A percentile compares a stretch with the other conserved stretches of the same genome.
Evolutionary conservation across 352 stramenopile genomes (phyloP).

Genomic region (Globisporangium abappressorium): DNA sequence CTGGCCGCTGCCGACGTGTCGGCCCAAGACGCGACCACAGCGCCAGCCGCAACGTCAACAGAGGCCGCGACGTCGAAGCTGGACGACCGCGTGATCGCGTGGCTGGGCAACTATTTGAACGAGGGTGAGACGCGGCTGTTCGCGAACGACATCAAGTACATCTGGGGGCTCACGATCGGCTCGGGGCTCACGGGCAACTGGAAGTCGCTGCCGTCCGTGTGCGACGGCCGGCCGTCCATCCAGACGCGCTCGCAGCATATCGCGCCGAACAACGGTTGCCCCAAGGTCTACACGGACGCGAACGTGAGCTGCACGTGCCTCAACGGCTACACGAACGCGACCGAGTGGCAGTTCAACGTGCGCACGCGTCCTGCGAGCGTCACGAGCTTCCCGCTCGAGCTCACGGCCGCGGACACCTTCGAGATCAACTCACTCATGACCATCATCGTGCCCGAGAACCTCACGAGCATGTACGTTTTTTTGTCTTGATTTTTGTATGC

Average conservation of each 20-base stretch:
- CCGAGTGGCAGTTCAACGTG: constrained; percentile 46
- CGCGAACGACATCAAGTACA: constrained; percentile 55
- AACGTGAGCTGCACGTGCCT: constrained; percentile 62
- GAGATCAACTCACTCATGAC: constrained; percentile 45
- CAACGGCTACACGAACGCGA: constrained; percentile 32
- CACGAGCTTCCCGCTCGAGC: constrained; percentile 29
- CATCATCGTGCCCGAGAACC: constrained; percentile 36
- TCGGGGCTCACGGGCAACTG: constrained; percentile 50
- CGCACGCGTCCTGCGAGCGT: constrained; percentile 19
- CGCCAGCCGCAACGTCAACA: neutral
- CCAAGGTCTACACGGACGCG: constrained; percentile 36
- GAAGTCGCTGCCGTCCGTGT: constrained; percentile 49
- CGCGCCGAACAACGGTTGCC: constrained; percentile 44
- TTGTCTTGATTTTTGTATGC: neutral
- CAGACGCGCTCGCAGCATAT: constrained; percentile 42
- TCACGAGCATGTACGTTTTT: constrained; percentile 29
- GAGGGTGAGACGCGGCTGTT: constrained; percentile 55
- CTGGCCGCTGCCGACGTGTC: neutral
- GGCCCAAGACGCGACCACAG: constrained; percentile 8
- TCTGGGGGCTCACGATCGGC: constrained; percentile 46
- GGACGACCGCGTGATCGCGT: constrained; percentile 41
- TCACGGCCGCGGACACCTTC: constrained; percentile 32
- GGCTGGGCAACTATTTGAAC: constrained; percentile 50
- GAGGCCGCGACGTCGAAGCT: constrained; percentile 15
- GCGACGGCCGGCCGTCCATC: constrained; percentile 41